These are phyloP conservation scores for Pythium utonaiense DNA, from an alignment of 352 stramenopile genomes.

Conservation along the genomic window DNA sequence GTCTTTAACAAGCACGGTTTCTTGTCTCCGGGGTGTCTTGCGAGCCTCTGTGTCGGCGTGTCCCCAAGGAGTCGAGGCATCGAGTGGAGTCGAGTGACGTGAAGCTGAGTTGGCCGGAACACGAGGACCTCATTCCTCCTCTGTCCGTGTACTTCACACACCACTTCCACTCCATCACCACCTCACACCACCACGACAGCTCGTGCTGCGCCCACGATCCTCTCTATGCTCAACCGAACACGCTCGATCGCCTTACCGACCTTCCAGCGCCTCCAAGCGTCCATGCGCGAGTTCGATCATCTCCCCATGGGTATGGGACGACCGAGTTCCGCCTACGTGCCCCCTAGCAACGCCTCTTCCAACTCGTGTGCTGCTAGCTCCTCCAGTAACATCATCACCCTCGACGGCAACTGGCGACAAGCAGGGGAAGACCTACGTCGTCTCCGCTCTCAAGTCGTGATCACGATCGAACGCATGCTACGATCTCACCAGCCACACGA, in stretches of 20 bases:
- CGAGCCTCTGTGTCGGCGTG: too few relatives aligned
- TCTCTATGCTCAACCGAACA: constrained; percentile 47
- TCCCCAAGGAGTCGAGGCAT: too few relatives aligned
- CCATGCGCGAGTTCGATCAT: constrained; percentile 46
- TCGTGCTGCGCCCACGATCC: not conserved
- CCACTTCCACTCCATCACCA: too few relatives aligned
- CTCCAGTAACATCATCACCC: constrained; percentile 9
- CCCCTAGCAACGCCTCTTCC: constrained; percentile 1
- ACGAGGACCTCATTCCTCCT: constrained; percentile 24
- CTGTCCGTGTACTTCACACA: constrained; percentile 1
- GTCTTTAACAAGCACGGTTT: constrained; percentile 24
- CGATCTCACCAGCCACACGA: constrained; percentile 50
- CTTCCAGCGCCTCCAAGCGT: constrained; percentile 49
- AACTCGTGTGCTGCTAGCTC: constrained; percentile 15
- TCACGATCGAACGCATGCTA: constrained; percentile 58
- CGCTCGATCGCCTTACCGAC: constrained; percentile 27
- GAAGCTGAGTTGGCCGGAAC: not conserved
- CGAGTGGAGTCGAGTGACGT: not conserved
- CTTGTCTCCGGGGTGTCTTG: constrained; percentile 5
- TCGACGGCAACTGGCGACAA: constrained; percentile 33
- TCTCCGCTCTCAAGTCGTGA: constrained; percentile 37
- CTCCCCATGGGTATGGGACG: constrained; percentile 16
- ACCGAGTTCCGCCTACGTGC: constrained; percentile 6
- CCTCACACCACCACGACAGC: not conserved
- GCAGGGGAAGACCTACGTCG: constrained; percentile 41